These are phyloP conservation scores for Globisporangium emineosum DNA, from an alignment of 352 stramenopile genomes.

Conservation along the genomic window DNA sequence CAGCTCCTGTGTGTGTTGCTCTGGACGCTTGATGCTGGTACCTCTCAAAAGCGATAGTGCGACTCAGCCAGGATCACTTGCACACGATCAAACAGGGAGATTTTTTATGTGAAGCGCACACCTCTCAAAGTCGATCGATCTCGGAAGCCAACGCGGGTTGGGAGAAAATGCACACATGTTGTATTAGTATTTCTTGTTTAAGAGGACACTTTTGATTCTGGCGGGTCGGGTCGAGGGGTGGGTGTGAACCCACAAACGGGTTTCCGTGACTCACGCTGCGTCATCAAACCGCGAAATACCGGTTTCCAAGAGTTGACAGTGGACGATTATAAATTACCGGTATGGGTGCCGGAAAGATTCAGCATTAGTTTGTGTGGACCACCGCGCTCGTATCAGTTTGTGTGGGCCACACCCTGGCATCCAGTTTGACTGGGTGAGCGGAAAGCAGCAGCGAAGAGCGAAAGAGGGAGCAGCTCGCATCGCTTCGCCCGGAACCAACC, in stretches of 20 bases:
- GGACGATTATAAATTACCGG: background rate
- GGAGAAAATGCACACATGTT: background rate
- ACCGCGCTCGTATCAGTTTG: background rate
- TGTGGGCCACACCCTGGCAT: background rate
- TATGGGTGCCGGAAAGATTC: background rate
- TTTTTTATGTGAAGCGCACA: background rate
- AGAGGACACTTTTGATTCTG: background rate
- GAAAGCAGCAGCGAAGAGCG: slow-evolving; percentile 8
- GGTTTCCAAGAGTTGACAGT: background rate
- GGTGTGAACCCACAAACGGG: background rate
- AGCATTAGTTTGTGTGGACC: slow-evolving; percentile 5
- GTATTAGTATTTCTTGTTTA: background rate
- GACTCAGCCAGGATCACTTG: background rate
- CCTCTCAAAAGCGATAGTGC: background rate
- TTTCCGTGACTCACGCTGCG: background rate
- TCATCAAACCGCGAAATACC: background rate
- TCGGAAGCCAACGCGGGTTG: background rate
- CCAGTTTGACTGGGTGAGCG: slow-evolving; percentile 10
- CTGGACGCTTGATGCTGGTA: background rate
- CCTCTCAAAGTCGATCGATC: background rate
- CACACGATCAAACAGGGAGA: background rate
- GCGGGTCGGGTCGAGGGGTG: background rate
- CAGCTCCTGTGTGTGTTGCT: background rate
- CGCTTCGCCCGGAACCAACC: slow-evolving; percentile 9
- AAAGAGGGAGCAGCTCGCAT: background rate